phyloP scores from a whole-genome alignment of 1,139 yeast species.

The Kazachstania sp. region DNA sequence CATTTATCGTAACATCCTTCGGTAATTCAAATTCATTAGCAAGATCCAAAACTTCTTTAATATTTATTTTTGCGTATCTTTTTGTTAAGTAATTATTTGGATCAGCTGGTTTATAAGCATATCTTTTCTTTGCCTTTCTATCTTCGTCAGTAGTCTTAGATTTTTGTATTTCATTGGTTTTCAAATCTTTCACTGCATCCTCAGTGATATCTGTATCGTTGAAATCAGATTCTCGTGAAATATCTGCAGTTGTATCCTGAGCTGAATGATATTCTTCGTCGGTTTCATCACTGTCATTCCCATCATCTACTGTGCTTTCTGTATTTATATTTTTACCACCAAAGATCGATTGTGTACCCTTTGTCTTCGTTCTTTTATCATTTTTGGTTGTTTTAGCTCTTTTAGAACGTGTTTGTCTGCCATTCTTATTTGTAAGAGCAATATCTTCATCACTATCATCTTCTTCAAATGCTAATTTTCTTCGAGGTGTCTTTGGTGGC shows the following conservation, averaged over 20 bases:
- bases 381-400: no score
- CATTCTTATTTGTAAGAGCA: slow-evolving; percentile 1
- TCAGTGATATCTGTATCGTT: not conserved
- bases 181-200: not conserved
- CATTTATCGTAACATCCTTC: slow-evolving; percentile 40
- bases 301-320: not conserved
- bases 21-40: slow-evolving; percentile 61
- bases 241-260: not conserved
- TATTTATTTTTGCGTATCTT: slow-evolving; percentile 29
- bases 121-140: not conserved
- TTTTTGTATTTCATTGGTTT: not conserved
- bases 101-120: not conserved
- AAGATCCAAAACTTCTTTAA: slow-evolving; percentile 47
- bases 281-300: not conserved
- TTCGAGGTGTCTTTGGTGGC: slow-evolving; percentile 17
- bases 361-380: slow-evolving; percentile 6
- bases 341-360: not conserved
- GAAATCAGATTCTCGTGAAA: not conserved
- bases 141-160: no score
- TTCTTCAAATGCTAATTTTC: slow-evolving; percentile 30
- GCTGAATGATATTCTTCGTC: not conserved
- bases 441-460: slow-evolving; percentile 17
- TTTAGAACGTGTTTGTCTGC: slow-evolving; percentile 1
- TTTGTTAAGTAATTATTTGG: slow-evolving; percentile 13
- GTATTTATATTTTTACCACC: not conserved